Evolutionary conservation across 768 basidiomycete species (phyloP), one percentile per base, ranked within the genome.

Genomic region (Phlegmacium glaucopus): DNA sequence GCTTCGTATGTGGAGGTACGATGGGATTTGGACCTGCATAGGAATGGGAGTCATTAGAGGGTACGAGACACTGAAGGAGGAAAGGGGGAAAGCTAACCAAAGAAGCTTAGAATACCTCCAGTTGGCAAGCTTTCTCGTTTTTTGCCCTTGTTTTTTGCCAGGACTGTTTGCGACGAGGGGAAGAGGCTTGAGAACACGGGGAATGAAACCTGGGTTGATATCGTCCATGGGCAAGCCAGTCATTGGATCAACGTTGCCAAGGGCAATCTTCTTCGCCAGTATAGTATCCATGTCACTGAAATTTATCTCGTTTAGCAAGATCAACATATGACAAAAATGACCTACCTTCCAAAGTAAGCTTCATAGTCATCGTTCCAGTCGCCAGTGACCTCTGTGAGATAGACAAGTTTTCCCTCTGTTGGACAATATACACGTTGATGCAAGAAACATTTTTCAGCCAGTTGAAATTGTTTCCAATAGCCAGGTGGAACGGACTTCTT

Each of bases 361-460:
- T 91, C 84, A n/a, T 72, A 70, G 48, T 76, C 78, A 11, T 74
- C 72, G 54, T 78, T 76, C 77, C 80, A 84, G 6, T 66, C 72
- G n/a, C 59, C 75, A 27, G 69, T 74, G 0, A 87, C 73, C 1
- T 82, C 79, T 17, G 76, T 82, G 49, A 98, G 65, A 61, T 88
- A 79, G 1, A 91, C 85, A 11, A 98, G 69, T 47, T 64, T 72
- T 63, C 83, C 72, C 28, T 69, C 53, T 16, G 69, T 52, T 0
- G 95, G 93, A 65, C 90, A 86, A 64, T 88, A 99, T 34, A 97
- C 93, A 46, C 93, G 75, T 59, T 98, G 96, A 65, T 97, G 85
- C 43, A 90, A 70, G 61, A 98, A 99, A 44, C 91, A 94, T 54
- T 85, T 85, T 63, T 98, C 94, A 5, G 96, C 94, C 44, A 88